Base-by-base conservation (phyloP, 495 filamentous ascomycete species). In the Wilcoxina mikolae region DNA sequence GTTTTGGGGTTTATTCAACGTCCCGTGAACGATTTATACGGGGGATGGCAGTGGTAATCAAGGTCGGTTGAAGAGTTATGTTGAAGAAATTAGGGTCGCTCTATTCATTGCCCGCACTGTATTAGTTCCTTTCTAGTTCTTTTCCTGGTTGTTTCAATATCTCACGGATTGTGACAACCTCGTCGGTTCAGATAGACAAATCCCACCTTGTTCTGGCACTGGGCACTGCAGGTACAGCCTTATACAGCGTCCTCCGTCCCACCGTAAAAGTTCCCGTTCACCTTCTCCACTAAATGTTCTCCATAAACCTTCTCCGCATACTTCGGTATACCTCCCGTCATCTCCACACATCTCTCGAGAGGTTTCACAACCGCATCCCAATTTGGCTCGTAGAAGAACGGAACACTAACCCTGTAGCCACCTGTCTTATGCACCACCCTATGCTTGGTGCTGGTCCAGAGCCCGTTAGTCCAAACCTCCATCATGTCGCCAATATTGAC, bases 401-500 rank as follows among this genome's bases (percentile, higher is more conserved):
- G 77, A 65, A 82, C 39, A 73, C 78, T 55, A 73, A 78, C 31
- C 72, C 66, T 33, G 69, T 72, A n/a, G 55, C 65, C n/a, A 43
- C 62, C 48, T 67, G 68, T 11, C 67, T 63, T 50, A 74, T 80
- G 64, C 68, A 73, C 17, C 9, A 79, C 77, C 12, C 77, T 67
- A 59, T 80, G 78, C 44, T 80, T 72, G 0, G 76, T 81, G 5
- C 74, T 78, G 58, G 74, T 76, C 56, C 79, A 78, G 50, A 68
- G 62, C 60, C 78, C 74, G 58, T 82, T 83, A 24, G 74, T 80
- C 48, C 79, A 70, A 9, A 78, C 68, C 71, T 78, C 74, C 68
- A 83, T 68, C 58, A 79, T 78, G 59, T 82, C 79, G 0, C 78
- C 80, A 52, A 84, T 76, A 64, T 83, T 83, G 29, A 84, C 77